Evolutionary conservation across 306 rosid genomes (phyloP).

Genomic region (Rubus idaeus): DNA sequence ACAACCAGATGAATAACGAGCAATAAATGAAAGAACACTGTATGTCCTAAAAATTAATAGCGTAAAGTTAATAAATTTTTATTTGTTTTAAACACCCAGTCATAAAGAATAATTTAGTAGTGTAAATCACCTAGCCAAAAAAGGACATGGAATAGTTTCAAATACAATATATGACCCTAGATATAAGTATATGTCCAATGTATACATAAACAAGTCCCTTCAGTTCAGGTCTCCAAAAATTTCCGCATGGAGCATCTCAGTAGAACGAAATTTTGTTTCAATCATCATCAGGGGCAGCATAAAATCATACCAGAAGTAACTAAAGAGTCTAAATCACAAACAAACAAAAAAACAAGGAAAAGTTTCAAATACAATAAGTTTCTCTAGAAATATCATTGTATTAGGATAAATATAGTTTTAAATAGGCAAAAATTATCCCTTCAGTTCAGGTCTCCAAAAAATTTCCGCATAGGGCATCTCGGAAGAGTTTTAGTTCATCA

Average conservation of each 20-base stretch:
- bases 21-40: not conserved
- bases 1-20: not conserved
- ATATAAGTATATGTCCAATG: not conserved
- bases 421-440: not conserved
- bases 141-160: no score
- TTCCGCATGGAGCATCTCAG: constrained; percentile 44
- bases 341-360: not conserved
- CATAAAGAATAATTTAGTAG: not conserved
- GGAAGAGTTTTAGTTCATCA: constrained; percentile 8
- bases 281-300: constrained; percentile 14
- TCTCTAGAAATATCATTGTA: not conserved
- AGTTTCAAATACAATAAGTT: not conserved
- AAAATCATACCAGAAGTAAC: not conserved
- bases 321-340: not conserved
- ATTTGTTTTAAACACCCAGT: no score
- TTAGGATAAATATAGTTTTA: not conserved
- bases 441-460: constrained; percentile 47
- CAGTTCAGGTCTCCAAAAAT: constrained; percentile 87
- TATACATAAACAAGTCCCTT: constrained; percentile 44
- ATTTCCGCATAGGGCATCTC: constrained; percentile 46
- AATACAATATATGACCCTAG: not conserved
- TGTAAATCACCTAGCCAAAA: not conserved
- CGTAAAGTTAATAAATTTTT: not conserved
- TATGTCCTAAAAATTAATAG: not conserved
- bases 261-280: constrained; percentile 11